These are phyloP conservation scores for Candida fluviatilis DNA, from an alignment of 805 yeast genomes.

Conservation along the genomic window DNA sequence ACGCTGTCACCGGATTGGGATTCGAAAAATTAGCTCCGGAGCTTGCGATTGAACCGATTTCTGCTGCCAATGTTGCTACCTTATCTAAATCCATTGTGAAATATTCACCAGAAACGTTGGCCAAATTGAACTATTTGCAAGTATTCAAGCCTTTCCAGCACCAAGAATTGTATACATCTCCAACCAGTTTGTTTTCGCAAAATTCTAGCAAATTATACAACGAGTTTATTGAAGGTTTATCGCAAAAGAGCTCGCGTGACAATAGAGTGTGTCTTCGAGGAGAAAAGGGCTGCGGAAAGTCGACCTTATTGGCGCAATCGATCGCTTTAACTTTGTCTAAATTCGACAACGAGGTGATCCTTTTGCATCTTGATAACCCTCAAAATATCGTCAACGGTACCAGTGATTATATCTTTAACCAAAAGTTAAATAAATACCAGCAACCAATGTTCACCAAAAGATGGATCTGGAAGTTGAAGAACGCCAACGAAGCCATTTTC, in stretches of 20 bases:
- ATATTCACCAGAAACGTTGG: slow-evolving; percentile 40
- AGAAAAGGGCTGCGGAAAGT: slow-evolving; percentile 74
- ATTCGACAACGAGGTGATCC: slow-evolving; percentile 33
- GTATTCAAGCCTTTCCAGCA: slow-evolving; percentile 65
- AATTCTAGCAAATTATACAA: slow-evolving; percentile 40
- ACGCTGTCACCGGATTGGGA: slow-evolving; percentile 31
- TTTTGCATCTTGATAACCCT: slow-evolving; percentile 64
- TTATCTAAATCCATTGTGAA: slow-evolving; percentile 15
- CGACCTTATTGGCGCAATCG: slow-evolving; percentile 65
- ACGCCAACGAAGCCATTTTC: slow-evolving; percentile 32
- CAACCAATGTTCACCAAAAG: slow-evolving; percentile 77
- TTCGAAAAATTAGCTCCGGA: slow-evolving; percentile 31
- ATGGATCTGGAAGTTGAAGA: slow-evolving; percentile 46
- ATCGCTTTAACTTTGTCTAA: slow-evolving; percentile 49
- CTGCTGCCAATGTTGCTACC: slow-evolving; percentile 9
- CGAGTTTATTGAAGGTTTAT: slow-evolving; percentile 34
- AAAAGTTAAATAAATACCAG: slow-evolving; percentile 46
- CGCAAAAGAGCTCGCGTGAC: slow-evolving; percentile 23
- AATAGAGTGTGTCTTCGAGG: slow-evolving; percentile 63
- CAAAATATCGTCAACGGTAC: slow-evolving; percentile 66
- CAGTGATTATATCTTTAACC: slow-evolving; percentile 59
- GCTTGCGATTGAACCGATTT: slow-evolving; percentile 12
- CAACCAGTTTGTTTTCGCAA: slow-evolving; percentile 54
- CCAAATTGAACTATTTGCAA: slow-evolving; percentile 50
- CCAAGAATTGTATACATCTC: slow-evolving; percentile 59